phyloP scores from a whole-genome alignment of 1,139 yeast species.

The Hyphopichia fennica region DNA sequence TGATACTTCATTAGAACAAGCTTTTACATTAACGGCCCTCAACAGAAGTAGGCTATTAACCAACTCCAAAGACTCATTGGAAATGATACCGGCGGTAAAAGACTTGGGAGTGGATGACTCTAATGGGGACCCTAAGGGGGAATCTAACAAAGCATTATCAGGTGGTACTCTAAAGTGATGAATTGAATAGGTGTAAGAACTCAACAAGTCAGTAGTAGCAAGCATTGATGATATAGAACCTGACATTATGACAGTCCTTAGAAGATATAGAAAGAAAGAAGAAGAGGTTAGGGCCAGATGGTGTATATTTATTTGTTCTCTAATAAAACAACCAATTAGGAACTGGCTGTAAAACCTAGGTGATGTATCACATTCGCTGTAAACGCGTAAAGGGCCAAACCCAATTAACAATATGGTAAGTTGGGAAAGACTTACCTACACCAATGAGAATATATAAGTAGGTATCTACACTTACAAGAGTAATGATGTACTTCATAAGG shows the following conservation, averaged over 20 bases:
- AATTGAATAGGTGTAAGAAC: neutral
- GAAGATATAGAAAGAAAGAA: too few species aligned
- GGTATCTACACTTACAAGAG: too few species aligned
- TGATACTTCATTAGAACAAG: slow-evolving; percentile 3
- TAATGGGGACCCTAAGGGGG: neutral
- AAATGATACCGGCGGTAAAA: neutral
- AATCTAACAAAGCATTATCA: neutral
- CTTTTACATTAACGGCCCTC: too few species aligned
- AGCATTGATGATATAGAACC: neutral
- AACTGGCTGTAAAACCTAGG: neutral
- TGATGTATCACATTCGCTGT: neutral
- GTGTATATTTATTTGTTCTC: neutral
- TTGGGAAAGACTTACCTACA: too few species aligned
- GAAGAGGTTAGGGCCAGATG: neutral
- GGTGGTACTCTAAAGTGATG: too few species aligned
- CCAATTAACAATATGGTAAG: too few species aligned
- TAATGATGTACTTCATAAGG: too few species aligned
- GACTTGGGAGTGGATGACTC: neutral
- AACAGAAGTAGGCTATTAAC: neutral
- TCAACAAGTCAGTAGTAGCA: neutral
- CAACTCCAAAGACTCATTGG: neutral
- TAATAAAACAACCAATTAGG: neutral
- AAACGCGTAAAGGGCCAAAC: too few species aligned
- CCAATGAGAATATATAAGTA: too few species aligned
- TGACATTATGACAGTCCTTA: neutral